phyloP scores from a whole-genome alignment of 1,139 yeast species.

The Hyphopichia burtonii region DNA sequence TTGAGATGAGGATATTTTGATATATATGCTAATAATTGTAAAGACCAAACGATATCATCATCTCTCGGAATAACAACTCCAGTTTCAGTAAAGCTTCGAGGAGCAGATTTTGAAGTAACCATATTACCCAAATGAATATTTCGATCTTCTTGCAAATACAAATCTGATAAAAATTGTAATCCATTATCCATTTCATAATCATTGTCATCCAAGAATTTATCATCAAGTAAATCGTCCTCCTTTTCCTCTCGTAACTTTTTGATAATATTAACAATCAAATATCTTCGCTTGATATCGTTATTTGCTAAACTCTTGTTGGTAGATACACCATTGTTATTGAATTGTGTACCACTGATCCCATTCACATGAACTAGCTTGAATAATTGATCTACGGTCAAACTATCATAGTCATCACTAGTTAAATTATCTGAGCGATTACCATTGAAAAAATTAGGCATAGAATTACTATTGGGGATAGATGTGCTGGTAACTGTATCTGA shows the following conservation, averaged over 20 bases:
- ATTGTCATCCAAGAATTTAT: slow-evolving; percentile 27
- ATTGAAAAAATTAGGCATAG: slow-evolving; percentile 18
- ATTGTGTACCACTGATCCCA: neutral
- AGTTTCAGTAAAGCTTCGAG: slow-evolving; percentile 63
- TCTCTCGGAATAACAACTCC: slow-evolving; percentile 84
- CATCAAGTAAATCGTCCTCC: slow-evolving; percentile 36
- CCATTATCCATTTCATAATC: slow-evolving; percentile 48
- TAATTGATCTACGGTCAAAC: slow-evolving; percentile 36
- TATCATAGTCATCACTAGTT: slow-evolving; percentile 43
- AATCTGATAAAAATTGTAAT: slow-evolving; percentile 41
- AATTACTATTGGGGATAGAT: slow-evolving; percentile 8
- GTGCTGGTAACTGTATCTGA: slow-evolving; percentile 14
- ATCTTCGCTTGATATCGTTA: slow-evolving; percentile 37
- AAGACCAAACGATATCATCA: slow-evolving; percentile 92
- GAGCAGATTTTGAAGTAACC: slow-evolving; percentile 39
- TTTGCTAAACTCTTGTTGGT: slow-evolving; percentile 12
- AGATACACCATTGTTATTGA: slow-evolving; percentile 6
- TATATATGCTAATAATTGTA: slow-evolving; percentile 87
- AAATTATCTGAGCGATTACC: slow-evolving; percentile 24
- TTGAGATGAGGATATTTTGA: slow-evolving; percentile 86
- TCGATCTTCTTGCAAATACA: slow-evolving; percentile 41
- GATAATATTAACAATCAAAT: slow-evolving; percentile 34
- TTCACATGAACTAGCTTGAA: slow-evolving; percentile 30
- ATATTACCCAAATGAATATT: slow-evolving; percentile 18
- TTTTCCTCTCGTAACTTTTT: slow-evolving; percentile 41